A percentile compares a stretch with the other conserved stretches of the same genome.
These are phyloP conservation scores for Skeletonema menzelii DNA, from an alignment of 108 stramenopile genomes.

Conservation along the genomic window DNA sequence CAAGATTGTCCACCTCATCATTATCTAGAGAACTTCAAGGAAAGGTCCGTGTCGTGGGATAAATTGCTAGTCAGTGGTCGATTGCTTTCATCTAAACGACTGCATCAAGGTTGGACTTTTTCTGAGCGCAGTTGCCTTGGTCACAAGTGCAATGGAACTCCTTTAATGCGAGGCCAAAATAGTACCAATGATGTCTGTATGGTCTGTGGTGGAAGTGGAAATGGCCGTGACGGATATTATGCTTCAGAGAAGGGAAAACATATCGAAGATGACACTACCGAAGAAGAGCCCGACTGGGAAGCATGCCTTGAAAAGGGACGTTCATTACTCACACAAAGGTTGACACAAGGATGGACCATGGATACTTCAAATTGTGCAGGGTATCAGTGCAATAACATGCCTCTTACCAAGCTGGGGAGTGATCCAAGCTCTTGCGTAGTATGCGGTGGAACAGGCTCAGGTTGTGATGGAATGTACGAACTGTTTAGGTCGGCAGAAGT, in stretches of 20 bases:
- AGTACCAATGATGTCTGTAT: constrained; percentile 3
- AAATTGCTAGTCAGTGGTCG: constrained; percentile 6
- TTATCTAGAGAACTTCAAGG: background rate
- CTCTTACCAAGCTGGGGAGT: constrained; percentile 8
- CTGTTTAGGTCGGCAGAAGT: constrained; percentile 10
- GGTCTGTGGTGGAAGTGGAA: constrained; percentile 23
- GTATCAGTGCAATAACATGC: constrained; percentile 19
- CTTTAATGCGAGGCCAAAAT: background rate
- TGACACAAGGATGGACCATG: constrained; percentile 25
- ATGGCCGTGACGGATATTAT: constrained; percentile 21
- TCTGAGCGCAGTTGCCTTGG: constrained; percentile 18
- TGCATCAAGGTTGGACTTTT: constrained; percentile 20
- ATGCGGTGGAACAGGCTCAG: constrained; percentile 21
- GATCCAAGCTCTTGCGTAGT: constrained; percentile 22
- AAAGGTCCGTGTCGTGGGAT: constrained; percentile 12
- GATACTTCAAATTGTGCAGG: constrained; percentile 19
- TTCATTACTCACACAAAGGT: constrained; percentile 18
- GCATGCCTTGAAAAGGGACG: constrained; percentile 15
- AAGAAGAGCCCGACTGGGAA: constrained; percentile 14
- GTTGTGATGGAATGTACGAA: constrained; percentile 26
- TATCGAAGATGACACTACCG: background rate
- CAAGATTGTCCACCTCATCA: background rate
- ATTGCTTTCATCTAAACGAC: constrained; percentile 10
- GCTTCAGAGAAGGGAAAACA: background rate
- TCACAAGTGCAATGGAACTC: constrained; percentile 22